These are phyloP conservation scores for Talaromyces marneffei DNA, from an alignment of 2,329 filamentous ascomycete species.

Conservation along the genomic window DNA sequence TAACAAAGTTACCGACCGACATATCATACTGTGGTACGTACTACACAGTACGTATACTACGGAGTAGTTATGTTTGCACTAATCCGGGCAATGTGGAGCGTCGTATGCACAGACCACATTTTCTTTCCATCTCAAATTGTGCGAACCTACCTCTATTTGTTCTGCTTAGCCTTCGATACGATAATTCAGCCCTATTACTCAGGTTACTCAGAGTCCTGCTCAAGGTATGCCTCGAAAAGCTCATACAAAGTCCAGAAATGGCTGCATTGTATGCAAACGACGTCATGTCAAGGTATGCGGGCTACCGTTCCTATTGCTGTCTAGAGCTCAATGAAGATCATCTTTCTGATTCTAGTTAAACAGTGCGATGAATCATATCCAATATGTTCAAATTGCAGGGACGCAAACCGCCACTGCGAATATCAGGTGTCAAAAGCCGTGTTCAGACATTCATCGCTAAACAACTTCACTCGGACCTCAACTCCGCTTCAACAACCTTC, in stretches of 20 bases:
- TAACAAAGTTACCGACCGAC: too few relatives aligned
- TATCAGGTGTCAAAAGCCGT: not conserved
- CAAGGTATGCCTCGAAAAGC: not conserved
- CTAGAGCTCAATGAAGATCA: not conserved
- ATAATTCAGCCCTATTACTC: not conserved
- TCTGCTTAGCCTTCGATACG: not conserved
- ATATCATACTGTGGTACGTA: too few relatives aligned
- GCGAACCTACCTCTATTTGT: not conserved
- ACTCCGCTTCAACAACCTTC: not conserved
- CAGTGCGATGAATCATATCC: constrained; percentile 8
- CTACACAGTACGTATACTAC: too few relatives aligned
- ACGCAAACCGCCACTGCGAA: not conserved
- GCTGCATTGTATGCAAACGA: constrained; percentile 4
- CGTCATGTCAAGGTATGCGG: constrained; percentile 8
- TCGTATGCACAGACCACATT: not conserved
- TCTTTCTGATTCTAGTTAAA: not conserved
- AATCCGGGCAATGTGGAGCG: not conserved
- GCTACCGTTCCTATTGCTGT: not conserved
- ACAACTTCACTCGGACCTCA: not conserved
- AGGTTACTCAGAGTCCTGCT: not conserved
- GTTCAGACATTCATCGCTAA: not conserved
- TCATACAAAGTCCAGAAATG: constrained; percentile 3
- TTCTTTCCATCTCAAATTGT: not conserved
- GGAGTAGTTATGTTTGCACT: too few relatives aligned
- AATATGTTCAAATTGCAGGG: not conserved